Evolutionary conservation across 331 rosid species (phyloP).

Genomic region (Saraca asoca): DNA sequence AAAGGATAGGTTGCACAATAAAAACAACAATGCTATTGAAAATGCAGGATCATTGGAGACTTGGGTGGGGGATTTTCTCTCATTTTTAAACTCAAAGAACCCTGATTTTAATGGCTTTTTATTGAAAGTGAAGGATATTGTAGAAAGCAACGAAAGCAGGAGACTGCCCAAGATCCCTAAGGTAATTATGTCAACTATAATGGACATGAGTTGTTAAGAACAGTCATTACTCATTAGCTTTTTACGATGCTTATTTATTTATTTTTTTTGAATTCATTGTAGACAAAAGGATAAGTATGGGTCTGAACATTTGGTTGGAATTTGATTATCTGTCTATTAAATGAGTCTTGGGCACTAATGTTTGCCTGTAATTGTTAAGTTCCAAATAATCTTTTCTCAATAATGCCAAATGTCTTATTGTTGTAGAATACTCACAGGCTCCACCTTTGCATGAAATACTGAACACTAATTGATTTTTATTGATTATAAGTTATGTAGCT

Average conservation of each 20-base stretch:
- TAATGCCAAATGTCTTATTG: neutral
- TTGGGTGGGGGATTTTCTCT: constrained; percentile 51
- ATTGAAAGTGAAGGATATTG: constrained; percentile 65
- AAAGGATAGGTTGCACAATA: constrained; percentile 60
- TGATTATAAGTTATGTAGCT: neutral
- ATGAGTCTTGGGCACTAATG: neutral
- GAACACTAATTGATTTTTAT: constrained; percentile 2
- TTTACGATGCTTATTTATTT: neutral
- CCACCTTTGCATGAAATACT: constrained; percentile 8
- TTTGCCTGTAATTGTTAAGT: neutral
- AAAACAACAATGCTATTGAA: constrained; percentile 36
- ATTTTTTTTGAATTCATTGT: neutral
- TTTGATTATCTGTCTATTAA: neutral
- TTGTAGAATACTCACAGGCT: constrained; percentile 18
- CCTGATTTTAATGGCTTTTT: constrained; percentile 54
- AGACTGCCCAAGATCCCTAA: constrained; percentile 94
- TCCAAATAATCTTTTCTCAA: constrained; percentile 6
- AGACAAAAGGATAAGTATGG: constrained; percentile 5
- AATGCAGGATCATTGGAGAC: constrained; percentile 46
- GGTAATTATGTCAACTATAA: constrained; percentile 45
- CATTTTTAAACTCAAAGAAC: constrained; percentile 59
- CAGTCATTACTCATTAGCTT: too few relatives aligned
- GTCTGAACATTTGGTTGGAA: constrained; percentile 5
- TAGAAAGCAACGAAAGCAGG: constrained; percentile 92
- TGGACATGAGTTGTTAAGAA: too few relatives aligned